Base-by-base conservation (phyloP, 306 rosid genomes). In the Oemleria cerasiformis region DNA sequence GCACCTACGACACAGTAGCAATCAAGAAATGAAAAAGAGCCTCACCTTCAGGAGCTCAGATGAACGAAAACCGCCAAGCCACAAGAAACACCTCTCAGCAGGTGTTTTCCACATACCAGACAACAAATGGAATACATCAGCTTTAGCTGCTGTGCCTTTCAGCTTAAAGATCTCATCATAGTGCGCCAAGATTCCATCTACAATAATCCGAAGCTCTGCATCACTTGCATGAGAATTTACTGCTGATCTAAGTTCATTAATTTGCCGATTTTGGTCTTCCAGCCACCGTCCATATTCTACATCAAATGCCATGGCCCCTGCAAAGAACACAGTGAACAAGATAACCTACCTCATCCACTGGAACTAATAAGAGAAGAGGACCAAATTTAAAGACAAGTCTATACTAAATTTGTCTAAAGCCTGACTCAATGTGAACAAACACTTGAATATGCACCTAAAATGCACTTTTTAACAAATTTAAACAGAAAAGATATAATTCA, bases 101-200 rank as follows among this genome's bases (percentile, higher is more conserved):
- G 98, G 98, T 44, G 97, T 93, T 90, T 88, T 90, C 98, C 98
- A 93, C 98, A 93, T 93, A 70, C 98, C 98, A 50, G 98, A 90
- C 84, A 93, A 82, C 82, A 93, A 79, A 83, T 93, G 98, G 85
- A 93, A 93, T 79, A 93, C 98, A 68, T 93, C 98, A 47, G 97
- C 84, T 75, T 93, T 93, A 58, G 98, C 97, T 57, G 98, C 98
- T 56, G 63, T 65, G 43, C 96, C 86, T 81, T 93, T 93, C 74
- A 87, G 82, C 86, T 77, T 86, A 78, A 93, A 93, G 43, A 93
- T 84, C 56, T 93, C 98, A 67, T 93, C 97, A 79, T 93, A 93
- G 78, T 93, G 98, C 21, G 79, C 90, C 86, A 90, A 70, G 80
- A 87, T 75, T 69, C 83, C 86, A 80, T 93, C 98, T 61, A 88